Evolutionary conservation across 2,329 filamentous ascomycete species (phyloP), one percentile per base, ranked within the genome.

Genomic region (Arthrobotrys musiformis): DNA sequence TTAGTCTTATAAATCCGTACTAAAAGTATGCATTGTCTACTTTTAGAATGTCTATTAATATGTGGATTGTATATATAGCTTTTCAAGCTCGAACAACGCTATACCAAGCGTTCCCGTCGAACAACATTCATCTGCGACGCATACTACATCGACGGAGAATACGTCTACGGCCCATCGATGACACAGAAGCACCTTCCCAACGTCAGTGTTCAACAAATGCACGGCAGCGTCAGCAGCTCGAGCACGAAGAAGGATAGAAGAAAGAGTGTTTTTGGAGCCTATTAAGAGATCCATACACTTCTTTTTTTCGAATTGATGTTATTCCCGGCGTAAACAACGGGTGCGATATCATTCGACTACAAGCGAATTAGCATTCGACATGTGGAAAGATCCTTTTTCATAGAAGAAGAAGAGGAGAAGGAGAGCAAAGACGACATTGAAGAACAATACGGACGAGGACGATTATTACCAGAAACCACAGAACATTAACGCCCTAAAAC

Each of bases 131-230:
- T 92, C 82, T 93, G 92, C 82, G 93, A 93, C 82, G 94, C 93
- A 30, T 88, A 92, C 83, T 98, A 98, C 84, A 92, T 97, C 79
- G 93, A 98, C 83, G 95, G 94, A 84, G 94, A 97, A 86, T 97
- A 97, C 86, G 87, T 97, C 83, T 96, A 93, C 87, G 87, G 90
- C 24, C 73, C 73, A 54, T 77, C 73, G 35, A 77, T 77, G 73
- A 77, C 73, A 2, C 73, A 77, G 19, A 77, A 77, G 60, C 60
- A 70, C 26, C 35, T 44, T 6, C 60, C 67, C 2, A 70, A 70
- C 44, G 66, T 70, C 42, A 77, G 30, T 52, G 52, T 77, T 24
- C 61, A 54, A 28, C 66, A 76, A 30, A 19, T 76, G 44, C 48
- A 61, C 19, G 73, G 66, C 4, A 77, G 73, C 61, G 67, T 70